These are phyloP conservation scores for Knufia fluminis DNA, from an alignment of 2,329 filamentous ascomycete genomes.

Conservation along the genomic window DNA sequence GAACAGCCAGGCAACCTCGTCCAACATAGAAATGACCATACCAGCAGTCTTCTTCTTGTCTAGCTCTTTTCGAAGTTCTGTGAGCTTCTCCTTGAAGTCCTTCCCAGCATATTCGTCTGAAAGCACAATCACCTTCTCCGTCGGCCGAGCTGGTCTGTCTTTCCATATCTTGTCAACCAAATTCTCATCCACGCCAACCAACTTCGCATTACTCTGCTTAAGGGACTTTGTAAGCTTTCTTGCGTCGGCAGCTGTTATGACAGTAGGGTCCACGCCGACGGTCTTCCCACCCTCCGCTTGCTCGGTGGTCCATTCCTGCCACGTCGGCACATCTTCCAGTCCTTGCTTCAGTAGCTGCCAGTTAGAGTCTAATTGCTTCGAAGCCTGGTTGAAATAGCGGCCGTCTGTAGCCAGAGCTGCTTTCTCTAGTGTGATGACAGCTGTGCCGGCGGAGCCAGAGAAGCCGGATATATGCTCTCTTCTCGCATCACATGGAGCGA, in stretches of 20 bases:
- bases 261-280: conserved; percentile 82
- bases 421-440: conserved; percentile 75
- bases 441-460: conserved; percentile 87
- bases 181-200: conserved; percentile 70
- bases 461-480: conserved; percentile 91
- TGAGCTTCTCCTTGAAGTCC: conserved; percentile 69
- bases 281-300: conserved; percentile 77
- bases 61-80: conserved; percentile 79
- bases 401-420: conserved; percentile 90
- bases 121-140: conserved; percentile 65
- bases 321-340: conserved; percentile 85
- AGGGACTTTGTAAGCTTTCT: conserved; percentile 77
- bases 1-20: conserved; percentile 98
- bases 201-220: conserved; percentile 66
- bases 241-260: conserved; percentile 67
- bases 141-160: conserved; percentile 63
- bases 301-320: conserved; percentile 86
- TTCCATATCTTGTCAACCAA: conserved; percentile 86
- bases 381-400: conserved; percentile 94
- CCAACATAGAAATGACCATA: conserved; percentile 73
- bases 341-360: conserved; percentile 91
- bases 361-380: conserved; percentile 80
- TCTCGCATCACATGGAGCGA: conserved; percentile 86
- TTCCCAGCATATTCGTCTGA: conserved; percentile 70
- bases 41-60: conserved; percentile 81